phyloP scores from a whole-genome alignment of 805 yeast species.

The Nakazawaea ishiwadae region DNA sequence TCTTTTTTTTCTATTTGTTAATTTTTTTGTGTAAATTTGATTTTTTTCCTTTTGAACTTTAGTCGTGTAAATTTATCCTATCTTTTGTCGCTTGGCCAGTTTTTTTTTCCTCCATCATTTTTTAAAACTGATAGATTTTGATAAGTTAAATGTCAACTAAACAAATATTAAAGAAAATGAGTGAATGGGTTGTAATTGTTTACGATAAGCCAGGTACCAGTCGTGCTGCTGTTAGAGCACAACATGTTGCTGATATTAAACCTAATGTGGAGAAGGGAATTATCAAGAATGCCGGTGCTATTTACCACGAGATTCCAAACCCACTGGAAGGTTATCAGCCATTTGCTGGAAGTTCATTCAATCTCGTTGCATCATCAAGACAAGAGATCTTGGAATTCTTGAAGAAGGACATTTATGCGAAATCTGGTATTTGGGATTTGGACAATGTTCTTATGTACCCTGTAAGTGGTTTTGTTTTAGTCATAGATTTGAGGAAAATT shows the following conservation, averaged over 20 bases:
- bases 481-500: constrained; percentile 10
- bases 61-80: too few species aligned
- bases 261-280: constrained; percentile 35
- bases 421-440: constrained; percentile 73
- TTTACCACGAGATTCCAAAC: constrained; percentile 36
- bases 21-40: constrained; percentile 1
- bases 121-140: neutral
- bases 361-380: constrained; percentile 56
- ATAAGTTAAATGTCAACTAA: constrained; percentile 2
- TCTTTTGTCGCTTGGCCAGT: too few species aligned
- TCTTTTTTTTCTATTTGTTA: constrained; percentile 5
- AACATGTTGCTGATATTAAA: constrained; percentile 48
- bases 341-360: constrained; percentile 68
- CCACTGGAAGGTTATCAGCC: constrained; percentile 34
- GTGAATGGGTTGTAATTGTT: constrained; percentile 66
- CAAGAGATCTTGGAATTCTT: constrained; percentile 64
- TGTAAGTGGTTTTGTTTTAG: constrained; percentile 12
- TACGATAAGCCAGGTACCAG: constrained; percentile 60
- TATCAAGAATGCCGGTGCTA: constrained; percentile 47
- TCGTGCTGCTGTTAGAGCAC: constrained; percentile 38
- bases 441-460: constrained; percentile 58
- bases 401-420: constrained; percentile 57
- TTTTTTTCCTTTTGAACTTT: too few species aligned
- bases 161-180: constrained; percentile 30
- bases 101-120: too few species aligned